Conservation (phyloP, 805 yeast genomes). For the Groenewaldozyma salmanticensis region DNA sequence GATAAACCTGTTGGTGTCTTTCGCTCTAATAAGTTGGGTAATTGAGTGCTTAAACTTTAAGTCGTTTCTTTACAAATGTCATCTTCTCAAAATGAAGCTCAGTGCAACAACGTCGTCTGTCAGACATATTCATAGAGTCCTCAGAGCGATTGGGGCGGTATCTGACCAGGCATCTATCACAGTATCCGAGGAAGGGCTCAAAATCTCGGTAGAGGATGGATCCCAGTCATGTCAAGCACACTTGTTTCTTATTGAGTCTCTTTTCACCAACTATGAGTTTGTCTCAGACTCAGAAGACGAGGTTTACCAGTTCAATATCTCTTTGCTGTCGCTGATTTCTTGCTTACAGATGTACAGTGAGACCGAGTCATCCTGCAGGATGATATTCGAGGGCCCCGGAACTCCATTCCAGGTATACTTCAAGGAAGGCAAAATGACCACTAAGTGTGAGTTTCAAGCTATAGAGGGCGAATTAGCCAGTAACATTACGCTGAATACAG, state of each 20-base stretch:
- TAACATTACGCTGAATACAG: constrained; percentile 34
- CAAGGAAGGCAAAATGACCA: constrained; percentile 43
- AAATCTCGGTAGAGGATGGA: constrained; percentile 35
- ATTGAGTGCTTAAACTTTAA: too few relatives aligned
- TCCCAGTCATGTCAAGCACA: constrained; percentile 19
- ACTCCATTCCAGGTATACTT: constrained; percentile 46
- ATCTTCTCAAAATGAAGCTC: too few relatives aligned
- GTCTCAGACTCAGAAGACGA: constrained; percentile 1
- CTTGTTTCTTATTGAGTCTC: constrained; percentile 12
- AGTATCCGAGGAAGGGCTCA: constrained; percentile 42
- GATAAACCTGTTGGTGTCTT: too few relatives aligned
- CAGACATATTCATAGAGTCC: constrained; percentile 37
- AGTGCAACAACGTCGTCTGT: constrained; percentile 38
- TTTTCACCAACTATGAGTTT: constrained; percentile 17
- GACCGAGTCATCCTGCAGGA: constrained; percentile 23
- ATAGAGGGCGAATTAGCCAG: constrained; percentile 26
- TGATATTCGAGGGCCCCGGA: constrained; percentile 41
- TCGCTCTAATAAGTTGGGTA: too few relatives aligned
- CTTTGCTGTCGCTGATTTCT: constrained; percentile 15
- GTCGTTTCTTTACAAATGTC: too few relatives aligned
- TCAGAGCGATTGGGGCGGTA: constrained; percentile 34
- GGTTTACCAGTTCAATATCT: constrained; percentile 10
- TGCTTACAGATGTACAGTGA: constrained; percentile 20
- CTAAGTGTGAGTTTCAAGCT: constrained; percentile 48
- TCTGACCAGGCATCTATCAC: constrained; percentile 33